Evolutionary conservation across 371 early-diverging fungal genomes (phyloP).

Genomic region (Apophysomyces ossiformis): DNA sequence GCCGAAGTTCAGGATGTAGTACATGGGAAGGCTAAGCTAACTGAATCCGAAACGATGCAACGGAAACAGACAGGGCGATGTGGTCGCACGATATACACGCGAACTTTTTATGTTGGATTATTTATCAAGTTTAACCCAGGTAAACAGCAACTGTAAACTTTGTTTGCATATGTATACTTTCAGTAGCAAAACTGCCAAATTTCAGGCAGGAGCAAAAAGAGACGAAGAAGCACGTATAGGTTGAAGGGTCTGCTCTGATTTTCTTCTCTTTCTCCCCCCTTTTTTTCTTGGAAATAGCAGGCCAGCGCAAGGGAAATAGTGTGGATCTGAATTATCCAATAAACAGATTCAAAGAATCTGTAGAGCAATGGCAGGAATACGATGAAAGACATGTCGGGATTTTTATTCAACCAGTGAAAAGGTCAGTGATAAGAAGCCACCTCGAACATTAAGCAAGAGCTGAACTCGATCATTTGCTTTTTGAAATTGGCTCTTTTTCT

Average conservation of each 20-base stretch:
- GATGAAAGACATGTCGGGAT: not conserved
- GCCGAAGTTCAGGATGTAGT: constrained; percentile 69
- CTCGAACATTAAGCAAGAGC: not conserved
- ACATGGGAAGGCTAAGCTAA: constrained; percentile 50
- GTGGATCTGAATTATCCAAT: not conserved
- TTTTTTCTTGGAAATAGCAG: not conserved
- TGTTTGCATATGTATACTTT: not conserved
- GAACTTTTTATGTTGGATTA: not conserved
- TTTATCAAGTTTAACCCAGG: not conserved
- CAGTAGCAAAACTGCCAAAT: not conserved
- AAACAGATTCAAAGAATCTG: not conserved
- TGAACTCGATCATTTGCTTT: not conserved
- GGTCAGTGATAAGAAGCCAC: not conserved
- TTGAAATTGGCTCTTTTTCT: not conserved
- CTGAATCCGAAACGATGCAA: too few species aligned
- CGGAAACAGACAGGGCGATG: not conserved
- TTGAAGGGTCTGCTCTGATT: constrained; percentile 1
- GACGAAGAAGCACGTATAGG: not conserved
- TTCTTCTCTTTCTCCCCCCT: not conserved
- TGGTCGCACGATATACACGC: not conserved
- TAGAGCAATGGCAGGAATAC: constrained; percentile 2
- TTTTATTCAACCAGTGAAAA: not conserved
- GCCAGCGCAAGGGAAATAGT: not conserved
- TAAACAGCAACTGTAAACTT: not conserved
- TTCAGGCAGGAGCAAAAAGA: not conserved